Evolutionary conservation across 148 eudicot genomes (phyloP).

Genomic region (Arctostaphylos glauca): DNA sequence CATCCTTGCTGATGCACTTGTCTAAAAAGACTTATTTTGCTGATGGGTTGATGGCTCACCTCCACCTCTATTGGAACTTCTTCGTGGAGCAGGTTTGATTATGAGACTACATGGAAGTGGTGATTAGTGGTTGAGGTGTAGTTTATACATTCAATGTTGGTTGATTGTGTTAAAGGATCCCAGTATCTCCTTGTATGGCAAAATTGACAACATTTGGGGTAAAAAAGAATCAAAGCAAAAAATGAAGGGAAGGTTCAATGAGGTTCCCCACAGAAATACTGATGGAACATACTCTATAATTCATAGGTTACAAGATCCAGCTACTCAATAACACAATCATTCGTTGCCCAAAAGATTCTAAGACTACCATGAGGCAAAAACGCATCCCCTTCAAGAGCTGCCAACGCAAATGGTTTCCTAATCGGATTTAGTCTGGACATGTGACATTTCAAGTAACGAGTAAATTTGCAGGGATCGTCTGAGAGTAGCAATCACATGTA

Average conservation of each 20-base stretch:
- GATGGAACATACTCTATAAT: background rate
- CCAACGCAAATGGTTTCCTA: background rate
- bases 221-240: background rate
- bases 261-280: background rate
- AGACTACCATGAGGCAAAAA: background rate
- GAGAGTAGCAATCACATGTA: background rate
- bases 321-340: background rate
- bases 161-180: background rate
- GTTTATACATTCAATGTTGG: background rate
- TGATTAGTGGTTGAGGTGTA: background rate
- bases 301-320: background rate
- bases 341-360: background rate
- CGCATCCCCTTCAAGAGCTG: background rate
- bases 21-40: background rate
- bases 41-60: background rate
- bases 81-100: background rate
- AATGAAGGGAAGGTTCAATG: background rate
- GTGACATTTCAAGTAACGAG: background rate
- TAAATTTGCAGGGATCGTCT: background rate
- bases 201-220: too few relatives aligned
- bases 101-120: background rate
- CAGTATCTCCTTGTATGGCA: too few relatives aligned
- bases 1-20: background rate
- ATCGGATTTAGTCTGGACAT: background rate
- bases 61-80: background rate